Evolutionary conservation across 2,329 filamentous ascomycete genomes (phyloP).

Genomic region (Orbilia oligospora): DNA sequence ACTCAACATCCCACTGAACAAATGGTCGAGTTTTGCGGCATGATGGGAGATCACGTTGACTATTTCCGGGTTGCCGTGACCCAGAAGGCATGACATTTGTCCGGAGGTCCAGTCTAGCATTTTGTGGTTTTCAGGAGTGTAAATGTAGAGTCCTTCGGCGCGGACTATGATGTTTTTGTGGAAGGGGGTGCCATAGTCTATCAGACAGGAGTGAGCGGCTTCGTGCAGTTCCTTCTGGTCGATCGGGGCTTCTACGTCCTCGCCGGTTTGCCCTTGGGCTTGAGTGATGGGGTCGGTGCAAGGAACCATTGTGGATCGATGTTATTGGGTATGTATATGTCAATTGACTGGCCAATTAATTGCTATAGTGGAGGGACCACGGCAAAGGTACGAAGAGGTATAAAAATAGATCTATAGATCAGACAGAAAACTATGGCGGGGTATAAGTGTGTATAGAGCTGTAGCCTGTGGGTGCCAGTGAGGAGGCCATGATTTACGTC

Average conservation of each 20-base stretch:
- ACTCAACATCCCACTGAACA: constrained; percentile 74
- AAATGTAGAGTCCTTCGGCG: constrained; percentile 70
- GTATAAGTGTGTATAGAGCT: not conserved
- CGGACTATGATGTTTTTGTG: constrained; percentile 68
- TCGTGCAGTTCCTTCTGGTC: constrained; percentile 64
- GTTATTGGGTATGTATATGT: not conserved
- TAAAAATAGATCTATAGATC: not conserved
- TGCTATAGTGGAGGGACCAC: not conserved
- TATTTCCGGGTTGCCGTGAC: constrained; percentile 74
- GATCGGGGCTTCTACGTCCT: constrained; percentile 10
- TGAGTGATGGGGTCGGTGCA: constrained; percentile 41
- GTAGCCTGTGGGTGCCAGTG: constrained; percentile 52
- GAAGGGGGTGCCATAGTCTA: constrained; percentile 68
- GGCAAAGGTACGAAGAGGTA: not conserved
- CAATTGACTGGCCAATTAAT: not conserved
- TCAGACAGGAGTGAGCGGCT: constrained; percentile 67
- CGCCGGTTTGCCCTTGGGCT: not conserved
- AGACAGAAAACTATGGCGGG: not conserved
- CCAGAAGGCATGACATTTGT: constrained; percentile 74
- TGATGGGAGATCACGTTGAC: constrained; percentile 71
- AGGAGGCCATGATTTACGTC: constrained; percentile 59
- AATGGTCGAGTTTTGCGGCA: constrained; percentile 72
- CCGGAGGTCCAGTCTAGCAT: constrained; percentile 75
- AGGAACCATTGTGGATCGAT: constrained; percentile 38
- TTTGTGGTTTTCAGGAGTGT: constrained; percentile 67